Evolutionary conservation across 148 eudicot genomes (phyloP).

Genomic region (Rhododendron molle): DNA sequence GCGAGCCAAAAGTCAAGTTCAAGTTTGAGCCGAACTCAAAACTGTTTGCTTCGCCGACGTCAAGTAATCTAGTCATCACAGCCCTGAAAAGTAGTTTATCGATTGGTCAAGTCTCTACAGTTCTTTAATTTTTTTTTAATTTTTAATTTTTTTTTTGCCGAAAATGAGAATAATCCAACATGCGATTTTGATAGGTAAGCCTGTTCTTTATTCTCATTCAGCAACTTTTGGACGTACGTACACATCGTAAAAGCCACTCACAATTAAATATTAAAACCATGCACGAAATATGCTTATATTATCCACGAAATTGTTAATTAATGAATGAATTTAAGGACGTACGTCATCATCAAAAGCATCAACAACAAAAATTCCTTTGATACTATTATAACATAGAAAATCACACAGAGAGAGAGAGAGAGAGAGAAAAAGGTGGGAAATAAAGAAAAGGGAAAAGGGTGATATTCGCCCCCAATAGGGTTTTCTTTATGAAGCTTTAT

Average conservation of each 20-base stretch:
- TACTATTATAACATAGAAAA: not conserved
- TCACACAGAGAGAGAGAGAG: too few relatives aligned
- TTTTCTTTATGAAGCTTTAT: slow-evolving; percentile 7
- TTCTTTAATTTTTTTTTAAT: too few relatives aligned
- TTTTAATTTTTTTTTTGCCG: too few relatives aligned
- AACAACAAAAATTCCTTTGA: not conserved
- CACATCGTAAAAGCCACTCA: not conserved
- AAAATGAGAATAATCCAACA: too few relatives aligned
- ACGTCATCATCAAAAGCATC: not conserved
- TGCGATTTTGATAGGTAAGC: not conserved
- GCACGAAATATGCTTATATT: not conserved
- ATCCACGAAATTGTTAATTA: not conserved
- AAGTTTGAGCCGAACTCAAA: too few relatives aligned
- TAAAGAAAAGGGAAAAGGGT: not conserved
- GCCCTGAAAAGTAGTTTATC: not conserved
- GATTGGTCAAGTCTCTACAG: not conserved
- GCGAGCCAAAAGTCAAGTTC: too few relatives aligned
- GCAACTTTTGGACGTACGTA: not conserved
- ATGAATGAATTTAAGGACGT: slow-evolving; percentile 2
- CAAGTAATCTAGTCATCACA: not conserved
- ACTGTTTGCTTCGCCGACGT: not conserved
- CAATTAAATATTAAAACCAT: not conserved
- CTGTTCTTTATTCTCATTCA: not conserved
- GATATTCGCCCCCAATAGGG: slow-evolving; percentile 9
- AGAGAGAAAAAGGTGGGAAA: not conserved